A percentile compares a stretch with the other conserved stretches of the same genome.
Evolutionary conservation across 2,329 filamentous ascomycete genomes (phyloP).

Genomic region (Aspergillus oerlinghausenensis): DNA sequence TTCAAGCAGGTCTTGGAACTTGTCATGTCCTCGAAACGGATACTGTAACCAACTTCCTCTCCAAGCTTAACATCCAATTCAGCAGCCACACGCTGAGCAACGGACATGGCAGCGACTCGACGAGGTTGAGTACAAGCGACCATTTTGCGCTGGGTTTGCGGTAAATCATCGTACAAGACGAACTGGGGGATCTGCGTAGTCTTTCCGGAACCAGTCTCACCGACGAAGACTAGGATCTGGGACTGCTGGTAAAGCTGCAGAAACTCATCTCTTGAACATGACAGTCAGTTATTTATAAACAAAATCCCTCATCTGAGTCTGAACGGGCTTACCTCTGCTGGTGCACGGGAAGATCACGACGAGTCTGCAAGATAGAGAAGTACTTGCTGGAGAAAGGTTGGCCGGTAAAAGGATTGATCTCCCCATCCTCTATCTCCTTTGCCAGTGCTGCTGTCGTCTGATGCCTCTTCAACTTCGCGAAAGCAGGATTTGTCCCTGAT

Average conservation of each 20-base stretch:
- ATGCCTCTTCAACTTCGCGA: constrained; percentile 70
- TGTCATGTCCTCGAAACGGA: constrained; percentile 96
- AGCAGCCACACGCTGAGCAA: constrained; percentile 94
- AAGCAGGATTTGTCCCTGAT: constrained; percentile 41
- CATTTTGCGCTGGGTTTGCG: constrained; percentile 79
- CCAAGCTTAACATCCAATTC: constrained; percentile 93
- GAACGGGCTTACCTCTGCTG: constrained; percentile 66
- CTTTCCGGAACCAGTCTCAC: constrained; percentile 98
- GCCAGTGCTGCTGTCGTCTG: constrained; percentile 74
- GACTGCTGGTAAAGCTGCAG: constrained; percentile 86
- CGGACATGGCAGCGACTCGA: constrained; percentile 97
- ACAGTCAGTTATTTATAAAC: constrained; percentile 3
- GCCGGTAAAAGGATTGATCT: constrained; percentile 81
- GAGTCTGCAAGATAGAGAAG: constrained; percentile 79
- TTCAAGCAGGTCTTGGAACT: constrained; percentile 85
- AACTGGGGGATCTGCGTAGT: constrained; percentile 99
- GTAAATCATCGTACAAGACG: constrained; percentile 93
- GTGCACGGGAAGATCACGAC: constrained; percentile 84
- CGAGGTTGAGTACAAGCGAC: constrained; percentile 96
- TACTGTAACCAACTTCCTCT: constrained; percentile 96
- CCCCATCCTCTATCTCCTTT: constrained; percentile 68
- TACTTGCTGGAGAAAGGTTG: constrained; percentile 74
- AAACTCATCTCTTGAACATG: constrained; percentile 69
- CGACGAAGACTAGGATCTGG: constrained; percentile 96
- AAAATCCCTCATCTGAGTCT: neutral